Conservation (phyloP, 352 stramenopile genomes). For the Sclerospora graminicola region DNA sequence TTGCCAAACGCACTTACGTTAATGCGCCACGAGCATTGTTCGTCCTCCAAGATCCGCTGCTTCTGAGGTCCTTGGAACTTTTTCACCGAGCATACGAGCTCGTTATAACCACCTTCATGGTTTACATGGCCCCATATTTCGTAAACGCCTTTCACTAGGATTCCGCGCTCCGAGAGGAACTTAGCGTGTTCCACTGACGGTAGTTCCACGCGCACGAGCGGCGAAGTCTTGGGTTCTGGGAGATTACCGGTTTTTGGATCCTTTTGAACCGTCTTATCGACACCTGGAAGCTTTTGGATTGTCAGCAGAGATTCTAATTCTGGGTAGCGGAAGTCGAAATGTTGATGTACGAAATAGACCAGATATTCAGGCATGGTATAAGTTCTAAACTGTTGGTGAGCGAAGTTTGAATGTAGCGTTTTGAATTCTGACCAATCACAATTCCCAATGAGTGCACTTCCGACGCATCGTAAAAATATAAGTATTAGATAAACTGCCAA, state of each 20-base stretch:
- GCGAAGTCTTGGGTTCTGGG: constrained; percentile 39
- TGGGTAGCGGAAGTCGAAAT: constrained; percentile 77
- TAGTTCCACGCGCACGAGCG: constrained; percentile 50
- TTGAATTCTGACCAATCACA: no score
- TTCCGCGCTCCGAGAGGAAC: constrained; percentile 67
- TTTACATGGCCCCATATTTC: constrained; percentile 53
- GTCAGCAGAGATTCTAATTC: constrained; percentile 68
- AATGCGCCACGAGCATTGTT: constrained; percentile 56
- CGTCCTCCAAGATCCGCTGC: constrained; percentile 32
- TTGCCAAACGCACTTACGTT: constrained; percentile 69
- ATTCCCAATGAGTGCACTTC: background rate
- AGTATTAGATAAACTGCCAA: no score
- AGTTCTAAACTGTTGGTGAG: background rate
- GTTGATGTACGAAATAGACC: constrained; percentile 75
- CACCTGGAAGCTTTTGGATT: constrained; percentile 36
- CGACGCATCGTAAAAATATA: background rate
- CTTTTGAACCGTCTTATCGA: constrained; percentile 24
- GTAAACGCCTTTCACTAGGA: constrained; percentile 79
- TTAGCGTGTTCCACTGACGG: constrained; percentile 50
- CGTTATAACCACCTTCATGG: constrained; percentile 35
- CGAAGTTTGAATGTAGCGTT: no score
- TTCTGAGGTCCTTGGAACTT: constrained; percentile 29
- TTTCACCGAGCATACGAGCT: constrained; percentile 37
- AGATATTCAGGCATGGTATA: constrained; percentile 52
- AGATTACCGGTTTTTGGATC: constrained; percentile 19